These are phyloP conservation scores for Noccaea caerulescens DNA, from an alignment of 345 rosid species.

Conservation along the genomic window DNA sequence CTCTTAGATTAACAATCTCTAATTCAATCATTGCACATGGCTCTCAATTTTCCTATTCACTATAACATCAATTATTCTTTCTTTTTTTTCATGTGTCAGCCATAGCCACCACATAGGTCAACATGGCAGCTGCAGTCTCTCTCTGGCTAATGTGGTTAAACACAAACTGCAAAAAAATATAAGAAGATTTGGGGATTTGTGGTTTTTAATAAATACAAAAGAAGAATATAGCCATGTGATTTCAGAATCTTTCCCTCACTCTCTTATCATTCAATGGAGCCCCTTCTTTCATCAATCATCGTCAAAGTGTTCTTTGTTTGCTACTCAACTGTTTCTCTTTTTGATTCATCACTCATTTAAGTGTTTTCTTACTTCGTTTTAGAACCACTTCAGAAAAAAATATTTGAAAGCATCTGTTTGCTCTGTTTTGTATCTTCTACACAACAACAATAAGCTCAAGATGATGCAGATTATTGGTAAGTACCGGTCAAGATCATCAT, in stretches of 20 bases:
- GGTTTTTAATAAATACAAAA: slow-evolving; percentile 22
- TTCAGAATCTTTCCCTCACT: slow-evolving; percentile 35
- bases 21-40: slow-evolving; percentile 43
- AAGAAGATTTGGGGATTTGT: slow-evolving; percentile 33
- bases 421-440: slow-evolving; percentile 3
- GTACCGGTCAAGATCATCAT: slow-evolving; percentile 24
- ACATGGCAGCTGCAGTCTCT: slow-evolving; percentile 23
- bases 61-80: neutral
- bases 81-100: slow-evolving; percentile 3
- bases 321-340: slow-evolving; percentile 27
- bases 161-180: slow-evolving; percentile 2
- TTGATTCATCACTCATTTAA: slow-evolving; percentile 12
- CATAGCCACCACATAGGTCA: slow-evolving; percentile 32
- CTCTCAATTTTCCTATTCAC: slow-evolving; percentile 20
- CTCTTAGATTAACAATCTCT: slow-evolving; percentile 15
- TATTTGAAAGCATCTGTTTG: neutral
- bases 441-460: slow-evolving; percentile 23
- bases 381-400: slow-evolving; percentile 13
- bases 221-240: slow-evolving; percentile 38
- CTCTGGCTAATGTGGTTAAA: slow-evolving; percentile 34
- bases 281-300: slow-evolving; percentile 32
- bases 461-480: slow-evolving; percentile 33
- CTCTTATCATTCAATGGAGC: slow-evolving; percentile 37
- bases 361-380: neutral
- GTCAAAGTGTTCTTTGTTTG: slow-evolving; percentile 39